phyloP scores from a whole-genome alignment of 2,329 filamentous ascomycete genomes.

The Pseudocercospora pini-densiflorae region DNA sequence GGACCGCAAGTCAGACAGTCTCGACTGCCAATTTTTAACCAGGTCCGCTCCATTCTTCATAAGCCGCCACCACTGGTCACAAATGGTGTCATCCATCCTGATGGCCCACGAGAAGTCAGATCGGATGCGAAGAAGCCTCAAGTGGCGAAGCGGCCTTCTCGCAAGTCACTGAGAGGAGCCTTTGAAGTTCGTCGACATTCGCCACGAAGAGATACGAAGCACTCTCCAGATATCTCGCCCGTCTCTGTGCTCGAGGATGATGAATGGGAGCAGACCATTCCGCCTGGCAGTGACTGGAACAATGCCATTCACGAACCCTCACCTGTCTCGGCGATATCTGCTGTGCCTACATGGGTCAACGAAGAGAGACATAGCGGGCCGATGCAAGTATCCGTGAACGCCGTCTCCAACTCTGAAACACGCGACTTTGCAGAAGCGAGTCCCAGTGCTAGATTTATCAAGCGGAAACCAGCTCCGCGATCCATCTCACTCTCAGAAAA shows the following conservation, averaged over 20 bases:
- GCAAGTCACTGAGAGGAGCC: conserved; percentile 18
- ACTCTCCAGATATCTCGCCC: conserved; percentile 14
- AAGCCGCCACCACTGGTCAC: conserved; percentile 32
- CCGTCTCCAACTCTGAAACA: conserved; percentile 16
- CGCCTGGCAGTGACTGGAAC: conserved; percentile 19
- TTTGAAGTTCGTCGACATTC: conserved; percentile 15
- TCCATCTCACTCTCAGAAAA: conserved; percentile 30
- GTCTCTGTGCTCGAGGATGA: conserved; percentile 29
- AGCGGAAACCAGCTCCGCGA: conserved; percentile 36
- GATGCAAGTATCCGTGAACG: conserved; percentile 17
- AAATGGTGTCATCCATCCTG: conserved; percentile 28
- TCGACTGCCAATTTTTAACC: conserved; percentile 39
- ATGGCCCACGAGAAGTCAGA: conserved; percentile 24
- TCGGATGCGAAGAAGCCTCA: not conserved
- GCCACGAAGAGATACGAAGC: conserved; percentile 7
- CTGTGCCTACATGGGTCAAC: conserved; percentile 2
- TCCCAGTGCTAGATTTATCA: conserved; percentile 20
- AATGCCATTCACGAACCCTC: conserved; percentile 20
- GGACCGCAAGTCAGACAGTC: conserved; percentile 33
- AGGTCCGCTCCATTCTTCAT: conserved; percentile 39
- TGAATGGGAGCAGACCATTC: conserved; percentile 22
- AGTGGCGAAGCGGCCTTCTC: conserved; percentile 11
- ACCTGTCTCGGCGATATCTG: conserved; percentile 35
- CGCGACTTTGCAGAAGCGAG: conserved; percentile 10
- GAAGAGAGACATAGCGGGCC: conserved; percentile 2